Percentiles rank a stretch among this genome's conserved stretches.
phyloP scores from a whole-genome alignment of 2,329 filamentous ascomycete genomes.

The Calonectria pauciramosa region DNA sequence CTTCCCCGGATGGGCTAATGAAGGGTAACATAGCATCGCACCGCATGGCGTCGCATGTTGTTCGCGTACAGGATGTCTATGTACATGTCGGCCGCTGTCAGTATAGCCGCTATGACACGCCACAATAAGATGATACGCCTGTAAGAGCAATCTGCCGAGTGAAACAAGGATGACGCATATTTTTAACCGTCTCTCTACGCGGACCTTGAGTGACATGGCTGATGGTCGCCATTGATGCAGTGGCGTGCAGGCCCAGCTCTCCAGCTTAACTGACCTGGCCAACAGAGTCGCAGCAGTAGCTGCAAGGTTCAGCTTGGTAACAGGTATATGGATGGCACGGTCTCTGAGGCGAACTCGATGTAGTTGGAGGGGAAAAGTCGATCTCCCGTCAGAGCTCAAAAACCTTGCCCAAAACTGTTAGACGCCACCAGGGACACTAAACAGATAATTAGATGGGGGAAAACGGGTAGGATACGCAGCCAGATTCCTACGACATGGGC shows the following conservation, averaged over 20 bases:
- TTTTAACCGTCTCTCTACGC: neutral
- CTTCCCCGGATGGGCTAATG: conserved; percentile 14
- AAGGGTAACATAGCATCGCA: conserved; percentile 7
- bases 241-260: neutral
- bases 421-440: neutral
- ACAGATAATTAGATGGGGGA: neutral
- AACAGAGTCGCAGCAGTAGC: neutral
- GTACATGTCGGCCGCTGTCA: neutral
- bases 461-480: neutral
- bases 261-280: neutral
- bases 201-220: neutral
- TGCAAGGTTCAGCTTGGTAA: conserved; percentile 5
- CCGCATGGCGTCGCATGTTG: conserved; percentile 13
- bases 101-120: conserved; percentile 32
- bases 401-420: conserved; percentile 4
- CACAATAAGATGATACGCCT: conserved; percentile 27
- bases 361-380: conserved; percentile 1
- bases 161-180: conserved; percentile 40
- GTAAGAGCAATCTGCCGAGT: conserved; percentile 20
- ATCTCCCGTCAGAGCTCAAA: conserved; percentile 11
- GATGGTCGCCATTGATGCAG: neutral
- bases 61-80: neutral
- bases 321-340: conserved; percentile 13
- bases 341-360: neutral
- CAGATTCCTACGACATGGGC: neutral